Percentiles rank a stretch among this genome's conserved stretches.
phyloP scores from a whole-genome alignment of 108 stramenopile species.

The Conticribra guillardii region DNA sequence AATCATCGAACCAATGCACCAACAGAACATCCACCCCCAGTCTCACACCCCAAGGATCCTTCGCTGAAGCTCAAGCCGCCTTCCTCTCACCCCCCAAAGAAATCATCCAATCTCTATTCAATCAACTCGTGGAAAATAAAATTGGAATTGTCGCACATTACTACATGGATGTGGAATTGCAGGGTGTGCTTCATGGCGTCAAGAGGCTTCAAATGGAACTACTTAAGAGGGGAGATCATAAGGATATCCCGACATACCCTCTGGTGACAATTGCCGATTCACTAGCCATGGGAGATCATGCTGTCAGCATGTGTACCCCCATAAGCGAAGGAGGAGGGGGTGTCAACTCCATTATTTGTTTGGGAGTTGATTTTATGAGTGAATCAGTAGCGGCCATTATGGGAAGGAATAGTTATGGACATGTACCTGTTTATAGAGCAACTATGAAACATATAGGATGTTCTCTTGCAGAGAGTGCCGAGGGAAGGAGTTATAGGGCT shows the following conservation, averaged over 20 bases:
- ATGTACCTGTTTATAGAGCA: slow-evolving; percentile 90
- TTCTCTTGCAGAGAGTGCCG: slow-evolving; percentile 91
- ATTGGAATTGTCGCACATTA: slow-evolving; percentile 95
- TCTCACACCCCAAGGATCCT: slow-evolving; percentile 72
- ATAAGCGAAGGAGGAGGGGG: not conserved
- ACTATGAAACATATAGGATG: slow-evolving; percentile 81
- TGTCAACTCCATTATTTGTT: too few species aligned
- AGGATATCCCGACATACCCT: slow-evolving; percentile 22
- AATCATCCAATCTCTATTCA: slow-evolving; percentile 61
- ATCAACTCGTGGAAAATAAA: slow-evolving; percentile 61
- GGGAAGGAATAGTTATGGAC: slow-evolving; percentile 65
- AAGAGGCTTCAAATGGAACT: slow-evolving; percentile 40
- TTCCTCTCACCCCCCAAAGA: slow-evolving; percentile 81
- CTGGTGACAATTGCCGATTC: slow-evolving; percentile 92
- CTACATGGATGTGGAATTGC: slow-evolving; percentile 98
- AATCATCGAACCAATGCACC: too few species aligned
- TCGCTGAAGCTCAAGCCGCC: slow-evolving; percentile 88
- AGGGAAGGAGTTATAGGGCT: slow-evolving; percentile 79
- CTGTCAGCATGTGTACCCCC: slow-evolving; percentile 82
- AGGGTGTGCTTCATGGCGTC: slow-evolving; percentile 84
- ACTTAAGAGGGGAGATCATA: slow-evolving; percentile 6
- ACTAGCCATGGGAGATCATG: slow-evolving; percentile 94
- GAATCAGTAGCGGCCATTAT: slow-evolving; percentile 90
- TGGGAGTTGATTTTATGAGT: too few species aligned
- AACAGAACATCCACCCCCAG: too few species aligned